phyloP scores from a whole-genome alignment of 192 early-diverging fungal species.

The Helicostylum pulchrum region DNA sequence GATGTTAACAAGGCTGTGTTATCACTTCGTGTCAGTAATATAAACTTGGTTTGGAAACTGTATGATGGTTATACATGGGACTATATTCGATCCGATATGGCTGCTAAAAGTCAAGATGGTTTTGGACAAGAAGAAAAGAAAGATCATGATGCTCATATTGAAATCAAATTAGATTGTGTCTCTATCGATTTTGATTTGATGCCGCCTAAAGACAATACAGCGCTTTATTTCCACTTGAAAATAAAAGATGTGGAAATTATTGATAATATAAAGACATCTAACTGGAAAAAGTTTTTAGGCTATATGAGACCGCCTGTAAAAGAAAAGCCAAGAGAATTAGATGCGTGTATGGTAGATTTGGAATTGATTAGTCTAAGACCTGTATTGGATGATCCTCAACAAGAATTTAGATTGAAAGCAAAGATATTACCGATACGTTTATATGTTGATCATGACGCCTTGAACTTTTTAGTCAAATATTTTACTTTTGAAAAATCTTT shows the following conservation, averaged over 20 bases:
- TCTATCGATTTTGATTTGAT: constrained; percentile 55
- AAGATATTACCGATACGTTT: constrained; percentile 77
- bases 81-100: constrained; percentile 27
- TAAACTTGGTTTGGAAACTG: constrained; percentile 59
- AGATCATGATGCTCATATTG: constrained; percentile 41
- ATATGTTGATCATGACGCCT: constrained; percentile 92
- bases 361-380: constrained; percentile 56
- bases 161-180: constrained; percentile 51
- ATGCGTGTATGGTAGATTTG: constrained; percentile 64
- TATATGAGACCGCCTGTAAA: constrained; percentile 55
- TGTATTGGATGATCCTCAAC: constrained; percentile 49
- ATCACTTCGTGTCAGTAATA: constrained; percentile 55
- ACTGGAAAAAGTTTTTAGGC: constrained; percentile 77
- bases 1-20: constrained; percentile 30
- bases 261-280: constrained; percentile 70
- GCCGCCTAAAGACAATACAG: constrained; percentile 40
- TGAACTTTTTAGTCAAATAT: constrained; percentile 79
- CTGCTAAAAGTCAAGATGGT: background rate
- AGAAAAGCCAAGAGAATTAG: constrained; percentile 53
- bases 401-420: constrained; percentile 57
- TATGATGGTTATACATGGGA: constrained; percentile 72
- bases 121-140: constrained; percentile 23
- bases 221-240: constrained; percentile 44
- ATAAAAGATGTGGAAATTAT: constrained; percentile 71
- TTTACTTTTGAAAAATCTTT: constrained; percentile 55